These are phyloP conservation scores for Mycena pura DNA, from an alignment of 768 basidiomycete genomes.

Conservation along the genomic window DNA sequence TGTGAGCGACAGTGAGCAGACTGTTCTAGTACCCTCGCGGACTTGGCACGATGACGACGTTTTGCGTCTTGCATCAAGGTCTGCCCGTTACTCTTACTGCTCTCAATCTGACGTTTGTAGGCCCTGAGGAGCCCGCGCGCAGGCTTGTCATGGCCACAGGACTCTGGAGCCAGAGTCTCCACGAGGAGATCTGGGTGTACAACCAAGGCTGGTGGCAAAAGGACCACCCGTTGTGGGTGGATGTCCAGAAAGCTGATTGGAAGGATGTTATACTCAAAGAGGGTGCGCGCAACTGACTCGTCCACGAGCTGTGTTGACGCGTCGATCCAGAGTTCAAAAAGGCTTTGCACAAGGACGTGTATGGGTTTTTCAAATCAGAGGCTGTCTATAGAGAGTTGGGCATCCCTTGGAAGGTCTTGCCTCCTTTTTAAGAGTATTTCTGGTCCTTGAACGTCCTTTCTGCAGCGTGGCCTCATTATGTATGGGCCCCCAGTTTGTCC, in stretches of 20 bases:
- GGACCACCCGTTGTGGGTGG: slow-evolving; percentile 62
- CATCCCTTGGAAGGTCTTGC: slow-evolving; percentile 81
- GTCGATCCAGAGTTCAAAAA: slow-evolving; percentile 58
- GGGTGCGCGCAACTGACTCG: not conserved
- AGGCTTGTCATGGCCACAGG: slow-evolving; percentile 61
- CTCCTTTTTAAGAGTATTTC: too few relatives aligned
- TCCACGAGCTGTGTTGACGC: not conserved
- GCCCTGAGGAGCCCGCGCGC: slow-evolving; percentile 56
- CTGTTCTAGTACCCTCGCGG: slow-evolving; percentile 39
- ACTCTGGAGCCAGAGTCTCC: slow-evolving; percentile 56
- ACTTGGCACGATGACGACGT: slow-evolving; percentile 36
- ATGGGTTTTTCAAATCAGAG: slow-evolving; percentile 82
- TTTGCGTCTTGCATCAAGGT: slow-evolving; percentile 70
- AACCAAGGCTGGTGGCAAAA: slow-evolving; percentile 76
- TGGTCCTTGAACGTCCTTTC: not conserved
- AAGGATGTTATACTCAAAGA: slow-evolving; percentile 76
- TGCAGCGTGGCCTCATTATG: slow-evolving; percentile 81
- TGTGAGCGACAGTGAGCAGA: not conserved
- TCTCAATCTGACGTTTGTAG: slow-evolving; percentile 21
- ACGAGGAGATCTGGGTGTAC: slow-evolving; percentile 81
- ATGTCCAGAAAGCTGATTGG: slow-evolving; percentile 74
- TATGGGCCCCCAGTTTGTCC: slow-evolving; percentile 75
- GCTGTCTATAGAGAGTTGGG: slow-evolving; percentile 72
- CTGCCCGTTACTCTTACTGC: not conserved
- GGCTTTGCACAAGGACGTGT: slow-evolving; percentile 72